Percentiles rank a stretch among this genome's conserved stretches.
Evolutionary conservation across 495 filamentous ascomycete species (phyloP).

Genomic region (Penicillium steckii): DNA sequence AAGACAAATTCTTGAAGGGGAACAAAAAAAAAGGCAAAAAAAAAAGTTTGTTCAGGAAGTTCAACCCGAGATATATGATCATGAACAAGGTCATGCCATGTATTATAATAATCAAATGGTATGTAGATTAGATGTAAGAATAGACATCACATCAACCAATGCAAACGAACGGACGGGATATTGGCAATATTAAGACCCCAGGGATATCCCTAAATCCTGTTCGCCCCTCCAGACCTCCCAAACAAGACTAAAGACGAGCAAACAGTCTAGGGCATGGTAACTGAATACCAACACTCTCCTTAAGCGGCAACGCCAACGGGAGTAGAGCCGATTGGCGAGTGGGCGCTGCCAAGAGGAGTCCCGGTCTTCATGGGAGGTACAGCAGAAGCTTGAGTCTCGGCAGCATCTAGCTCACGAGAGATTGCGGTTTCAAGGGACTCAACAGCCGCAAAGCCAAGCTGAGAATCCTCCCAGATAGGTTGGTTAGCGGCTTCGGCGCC

Average conservation of each 20-base stretch:
- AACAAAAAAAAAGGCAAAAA: neutral
- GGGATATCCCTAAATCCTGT: neutral
- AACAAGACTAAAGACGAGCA: neutral
- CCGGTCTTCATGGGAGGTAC: slow-evolving; percentile 31
- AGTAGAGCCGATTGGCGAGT: slow-evolving; percentile 24
- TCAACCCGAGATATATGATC: neutral
- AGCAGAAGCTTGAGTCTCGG: slow-evolving; percentile 16
- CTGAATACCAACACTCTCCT: neutral
- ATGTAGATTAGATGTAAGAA: neutral
- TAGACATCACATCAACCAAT: neutral
- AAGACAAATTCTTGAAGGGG: neutral
- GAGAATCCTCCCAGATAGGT: slow-evolving; percentile 83
- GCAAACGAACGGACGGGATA: slow-evolving; percentile 11
- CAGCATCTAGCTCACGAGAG: slow-evolving; percentile 30
- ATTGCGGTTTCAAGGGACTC: slow-evolving; percentile 40
- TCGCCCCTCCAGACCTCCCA: neutral
- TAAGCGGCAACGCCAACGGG: slow-evolving; percentile 39
- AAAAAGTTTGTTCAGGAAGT: too few species aligned
- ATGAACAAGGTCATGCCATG: neutral
- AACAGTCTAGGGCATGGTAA: neutral
- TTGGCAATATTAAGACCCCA: neutral
- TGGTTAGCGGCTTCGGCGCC: slow-evolving; percentile 54
- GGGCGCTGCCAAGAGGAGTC: slow-evolving; percentile 20
- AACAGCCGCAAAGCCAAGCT: slow-evolving; percentile 66
- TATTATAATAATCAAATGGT: slow-evolving; percentile 3